Conservation (phyloP, 2,329 filamentous ascomycete species). For the Scedosporium aurantiacum region DNA sequence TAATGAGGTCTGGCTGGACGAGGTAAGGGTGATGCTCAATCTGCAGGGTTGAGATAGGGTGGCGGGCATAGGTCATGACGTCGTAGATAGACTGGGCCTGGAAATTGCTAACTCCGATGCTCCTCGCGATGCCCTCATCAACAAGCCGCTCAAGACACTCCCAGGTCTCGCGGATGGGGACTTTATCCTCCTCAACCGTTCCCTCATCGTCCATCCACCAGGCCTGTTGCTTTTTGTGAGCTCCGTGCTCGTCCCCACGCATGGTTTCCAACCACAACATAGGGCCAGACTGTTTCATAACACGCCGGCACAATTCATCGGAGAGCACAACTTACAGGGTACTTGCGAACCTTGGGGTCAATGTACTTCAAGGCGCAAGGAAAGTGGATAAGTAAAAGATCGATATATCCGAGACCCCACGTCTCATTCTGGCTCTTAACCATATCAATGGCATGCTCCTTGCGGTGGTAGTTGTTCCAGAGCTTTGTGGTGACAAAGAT, state of each 20-base stretch:
- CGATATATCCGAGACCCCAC: constrained; percentile 23
- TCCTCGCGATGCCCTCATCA: constrained; percentile 15
- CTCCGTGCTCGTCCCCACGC: no score
- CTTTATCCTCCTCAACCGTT: constrained; percentile 13
- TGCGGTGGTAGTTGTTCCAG: constrained; percentile 22
- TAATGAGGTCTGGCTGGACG: constrained; percentile 59
- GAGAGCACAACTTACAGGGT: constrained; percentile 18
- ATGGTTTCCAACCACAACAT: no score
- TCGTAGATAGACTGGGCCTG: constrained; percentile 68
- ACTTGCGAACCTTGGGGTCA: constrained; percentile 26
- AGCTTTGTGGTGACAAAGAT: constrained; percentile 21
- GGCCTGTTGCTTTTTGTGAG: constrained; percentile 8
- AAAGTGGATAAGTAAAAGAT: constrained; percentile 22
- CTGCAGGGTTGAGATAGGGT: constrained; percentile 67
- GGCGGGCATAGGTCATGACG: constrained; percentile 63
- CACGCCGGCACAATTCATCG: background rate
- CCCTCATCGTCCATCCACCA: constrained; percentile 19
- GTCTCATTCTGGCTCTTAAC: constrained; percentile 26
- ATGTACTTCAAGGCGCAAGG: constrained; percentile 33
- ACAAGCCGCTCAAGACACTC: constrained; percentile 19
- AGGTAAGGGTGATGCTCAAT: constrained; percentile 88
- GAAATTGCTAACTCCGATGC: constrained; percentile 47
- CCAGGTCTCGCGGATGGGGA: constrained; percentile 19
- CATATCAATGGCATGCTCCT: constrained; percentile 17
- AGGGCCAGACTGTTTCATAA: no score